These are phyloP conservation scores for Penicillium soppii DNA, from an alignment of 495 filamentous ascomycete genomes.

Conservation along the genomic window DNA sequence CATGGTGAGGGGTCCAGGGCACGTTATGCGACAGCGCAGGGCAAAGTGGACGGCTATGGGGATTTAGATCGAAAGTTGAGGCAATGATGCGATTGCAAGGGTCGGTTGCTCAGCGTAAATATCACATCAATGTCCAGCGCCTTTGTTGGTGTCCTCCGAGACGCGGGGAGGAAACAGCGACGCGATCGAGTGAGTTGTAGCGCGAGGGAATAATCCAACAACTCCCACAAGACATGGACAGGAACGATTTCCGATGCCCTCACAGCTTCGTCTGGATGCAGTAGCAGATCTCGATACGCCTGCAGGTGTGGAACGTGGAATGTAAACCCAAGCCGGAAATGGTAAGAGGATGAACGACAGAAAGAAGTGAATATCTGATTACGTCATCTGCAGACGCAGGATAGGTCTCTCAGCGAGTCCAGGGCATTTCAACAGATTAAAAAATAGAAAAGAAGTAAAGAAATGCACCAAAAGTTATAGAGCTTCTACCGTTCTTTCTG, in stretches of 20 bases:
- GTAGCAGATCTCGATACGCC: slow-evolving; percentile 12
- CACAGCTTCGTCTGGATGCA: slow-evolving; percentile 3
- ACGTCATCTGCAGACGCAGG: slow-evolving; percentile 11
- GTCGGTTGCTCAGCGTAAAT: slow-evolving; percentile 1
- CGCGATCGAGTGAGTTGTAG: slow-evolving; percentile 20
- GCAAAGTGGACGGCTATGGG: neutral
- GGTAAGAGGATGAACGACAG: slow-evolving; percentile 13
- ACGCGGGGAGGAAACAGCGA: slow-evolving; percentile 31
- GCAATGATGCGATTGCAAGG: slow-evolving; percentile 5
- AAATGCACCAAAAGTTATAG: neutral
- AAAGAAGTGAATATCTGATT: slow-evolving; percentile 1
- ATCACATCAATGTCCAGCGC: slow-evolving; percentile 8
- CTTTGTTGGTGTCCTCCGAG: slow-evolving; percentile 7
- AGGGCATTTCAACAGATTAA: slow-evolving; percentile 8
- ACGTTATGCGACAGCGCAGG: slow-evolving; percentile 6
- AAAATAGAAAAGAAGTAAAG: slow-evolving; percentile 1
- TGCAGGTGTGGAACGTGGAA: slow-evolving; percentile 18
- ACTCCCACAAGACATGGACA: slow-evolving; percentile 11
- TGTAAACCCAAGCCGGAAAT: slow-evolving; percentile 28
- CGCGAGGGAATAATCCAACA: slow-evolving; percentile 15
- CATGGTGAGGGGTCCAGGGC: slow-evolving; percentile 52
- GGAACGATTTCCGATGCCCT: neutral
- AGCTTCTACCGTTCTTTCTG: slow-evolving; percentile 16
- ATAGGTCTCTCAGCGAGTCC: slow-evolving; percentile 7
- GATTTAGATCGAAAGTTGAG: slow-evolving; percentile 6